Conservation (phyloP, 306 rosid genomes). For the Hippophae gyantsensis region DNA sequence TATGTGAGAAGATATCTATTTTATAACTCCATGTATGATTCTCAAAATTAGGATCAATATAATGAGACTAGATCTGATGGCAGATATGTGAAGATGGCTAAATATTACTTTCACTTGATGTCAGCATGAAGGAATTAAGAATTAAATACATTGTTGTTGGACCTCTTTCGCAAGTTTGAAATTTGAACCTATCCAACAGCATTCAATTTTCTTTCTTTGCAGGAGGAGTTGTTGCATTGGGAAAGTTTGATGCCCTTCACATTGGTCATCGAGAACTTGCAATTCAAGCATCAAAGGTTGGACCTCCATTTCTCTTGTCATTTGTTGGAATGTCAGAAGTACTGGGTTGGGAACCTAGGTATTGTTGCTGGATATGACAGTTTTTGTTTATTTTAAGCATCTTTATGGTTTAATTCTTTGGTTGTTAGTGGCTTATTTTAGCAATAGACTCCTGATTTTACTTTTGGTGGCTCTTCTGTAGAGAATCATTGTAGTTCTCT, state of each 20-base stretch:
- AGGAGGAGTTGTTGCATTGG: conserved; percentile 94
- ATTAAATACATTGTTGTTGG: too few relatives aligned
- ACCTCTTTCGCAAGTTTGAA: too few relatives aligned
- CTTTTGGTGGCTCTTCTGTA: too few relatives aligned
- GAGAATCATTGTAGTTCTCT: too few relatives aligned
- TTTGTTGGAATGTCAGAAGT: conserved; percentile 87
- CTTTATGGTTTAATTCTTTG: not conserved
- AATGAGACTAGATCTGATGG: too few relatives aligned
- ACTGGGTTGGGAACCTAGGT: conserved; percentile 94
- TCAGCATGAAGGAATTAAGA: too few relatives aligned
- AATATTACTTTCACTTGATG: too few relatives aligned
- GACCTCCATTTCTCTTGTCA: conserved; percentile 86
- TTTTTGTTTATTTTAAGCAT: conserved; percentile 5
- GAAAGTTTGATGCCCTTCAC: conserved; percentile 94
- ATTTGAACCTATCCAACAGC: not conserved
- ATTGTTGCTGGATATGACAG: conserved; percentile 12
- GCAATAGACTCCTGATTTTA: too few relatives aligned
- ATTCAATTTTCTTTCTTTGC: conserved; percentile 14
- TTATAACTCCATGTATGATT: too few relatives aligned
- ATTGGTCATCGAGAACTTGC: conserved; percentile 95
- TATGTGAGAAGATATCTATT: too few relatives aligned
- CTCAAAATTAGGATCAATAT: too few relatives aligned
- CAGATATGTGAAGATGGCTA: too few relatives aligned
- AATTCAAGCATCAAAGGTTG: conserved; percentile 85
- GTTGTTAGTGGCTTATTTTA: not conserved